These are phyloP conservation scores for Colletotrichum falcatum DNA, from an alignment of 2,329 filamentous ascomycete species.

Conservation along the genomic window DNA sequence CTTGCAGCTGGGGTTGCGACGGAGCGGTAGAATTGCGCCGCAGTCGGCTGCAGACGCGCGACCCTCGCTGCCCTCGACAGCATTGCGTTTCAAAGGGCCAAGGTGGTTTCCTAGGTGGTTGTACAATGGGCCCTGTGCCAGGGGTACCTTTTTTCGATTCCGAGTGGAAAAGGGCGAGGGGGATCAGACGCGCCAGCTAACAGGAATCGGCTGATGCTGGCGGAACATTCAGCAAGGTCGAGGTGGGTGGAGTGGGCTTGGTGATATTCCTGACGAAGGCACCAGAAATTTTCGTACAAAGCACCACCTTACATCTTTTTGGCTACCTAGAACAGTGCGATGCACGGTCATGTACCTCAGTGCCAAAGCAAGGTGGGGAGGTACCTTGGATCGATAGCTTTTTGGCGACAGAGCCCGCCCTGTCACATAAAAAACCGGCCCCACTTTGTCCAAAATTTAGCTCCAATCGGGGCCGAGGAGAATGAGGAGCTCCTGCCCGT, in stretches of 20 bases:
- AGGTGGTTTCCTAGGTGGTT: not conserved
- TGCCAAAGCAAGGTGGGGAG: not conserved
- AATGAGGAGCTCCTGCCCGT: not conserved
- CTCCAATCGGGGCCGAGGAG: not conserved
- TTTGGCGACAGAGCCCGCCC: not conserved
- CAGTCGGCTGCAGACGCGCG: constrained; percentile 41
- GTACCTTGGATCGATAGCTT: not conserved
- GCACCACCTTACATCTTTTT: constrained; percentile 22
- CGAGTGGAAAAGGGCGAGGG: not conserved
- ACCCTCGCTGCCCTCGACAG: constrained; percentile 43
- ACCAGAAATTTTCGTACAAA: constrained; percentile 38
- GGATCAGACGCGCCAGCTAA: constrained; percentile 20
- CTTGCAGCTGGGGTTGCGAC: constrained; percentile 38
- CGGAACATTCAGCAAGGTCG: constrained; percentile 7
- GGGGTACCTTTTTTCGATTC: not conserved
- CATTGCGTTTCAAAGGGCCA: constrained; percentile 40
- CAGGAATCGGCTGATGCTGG: constrained; percentile 12
- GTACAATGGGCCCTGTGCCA: not conserved
- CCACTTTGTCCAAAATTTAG: not conserved
- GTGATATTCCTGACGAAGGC: constrained; percentile 37
- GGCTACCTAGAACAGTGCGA: not conserved
- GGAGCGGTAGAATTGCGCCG: constrained; percentile 40
- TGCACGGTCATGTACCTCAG: constrained; percentile 5
- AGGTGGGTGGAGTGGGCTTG: constrained; percentile 30
- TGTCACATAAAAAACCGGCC: no score